A percentile compares a stretch with the other conserved stretches of the same genome.
Evolutionary conservation across 2,329 filamentous ascomycete genomes (phyloP).

Genomic region (Aureobasidium melanogenum): DNA sequence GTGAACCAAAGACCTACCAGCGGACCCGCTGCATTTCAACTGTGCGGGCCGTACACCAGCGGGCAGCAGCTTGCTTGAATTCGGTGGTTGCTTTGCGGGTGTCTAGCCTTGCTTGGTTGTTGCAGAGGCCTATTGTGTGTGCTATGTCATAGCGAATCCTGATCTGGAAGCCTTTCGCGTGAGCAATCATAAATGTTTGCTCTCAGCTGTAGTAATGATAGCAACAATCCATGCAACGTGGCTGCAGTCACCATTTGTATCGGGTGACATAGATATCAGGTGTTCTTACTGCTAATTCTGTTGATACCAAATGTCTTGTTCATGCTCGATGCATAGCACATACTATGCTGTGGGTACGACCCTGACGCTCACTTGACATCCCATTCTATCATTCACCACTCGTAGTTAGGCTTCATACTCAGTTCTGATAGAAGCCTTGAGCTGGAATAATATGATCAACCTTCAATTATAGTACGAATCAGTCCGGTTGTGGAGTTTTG

Average conservation of each 20-base stretch:
- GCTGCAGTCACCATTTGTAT: background rate
- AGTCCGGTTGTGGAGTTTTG: no score
- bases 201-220: background rate
- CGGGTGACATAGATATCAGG: background rate
- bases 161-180: background rate
- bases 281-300: background rate
- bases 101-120: background rate
- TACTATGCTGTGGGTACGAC: background rate
- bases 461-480: no score
- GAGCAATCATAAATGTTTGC: background rate
- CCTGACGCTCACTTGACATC: background rate
- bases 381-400: no score
- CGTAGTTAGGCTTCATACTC: background rate
- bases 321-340: no score
- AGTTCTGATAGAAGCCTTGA: no score
- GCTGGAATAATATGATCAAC: no score
- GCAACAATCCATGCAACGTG: background rate
- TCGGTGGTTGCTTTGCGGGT: background rate
- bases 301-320: background rate
- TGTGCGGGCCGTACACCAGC: conserved; percentile 1
- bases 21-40: conserved; percentile 2
- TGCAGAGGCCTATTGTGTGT: background rate
- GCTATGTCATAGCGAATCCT: background rate
- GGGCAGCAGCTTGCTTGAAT: background rate
- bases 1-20: background rate